phyloP scores from a whole-genome alignment of 116 monocot species.

The Posidonia oceanica region DNA sequence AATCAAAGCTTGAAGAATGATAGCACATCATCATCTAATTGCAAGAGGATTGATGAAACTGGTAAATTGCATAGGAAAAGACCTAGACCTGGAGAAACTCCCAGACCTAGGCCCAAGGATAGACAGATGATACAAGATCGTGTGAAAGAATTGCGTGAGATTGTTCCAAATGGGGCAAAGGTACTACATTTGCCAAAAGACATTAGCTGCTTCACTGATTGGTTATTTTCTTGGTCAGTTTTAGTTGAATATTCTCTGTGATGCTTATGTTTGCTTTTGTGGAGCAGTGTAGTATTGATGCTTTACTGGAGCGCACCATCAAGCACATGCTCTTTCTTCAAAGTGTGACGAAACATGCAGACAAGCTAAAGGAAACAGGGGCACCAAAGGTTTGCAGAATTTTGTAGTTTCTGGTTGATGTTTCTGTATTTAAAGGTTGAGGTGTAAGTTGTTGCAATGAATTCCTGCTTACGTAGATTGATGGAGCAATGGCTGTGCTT shows the following conservation, averaged over 20 bases:
- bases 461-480: neutral
- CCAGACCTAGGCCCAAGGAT: slow-evolving; percentile 90
- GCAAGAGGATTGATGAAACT: slow-evolving; percentile 31
- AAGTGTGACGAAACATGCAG: slow-evolving; percentile 84
- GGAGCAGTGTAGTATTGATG: slow-evolving; percentile 80
- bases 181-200: slow-evolving; percentile 15
- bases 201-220: neutral
- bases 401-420: slow-evolving; percentile 1
- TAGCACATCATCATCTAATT: slow-evolving; percentile 24
- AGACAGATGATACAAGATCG: slow-evolving; percentile 97
- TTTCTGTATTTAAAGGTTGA: neutral
- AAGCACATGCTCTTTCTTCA: slow-evolving; percentile 90
- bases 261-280: neutral
- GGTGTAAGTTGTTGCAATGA: neutral
- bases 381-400: slow-evolving; percentile 61
- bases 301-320: slow-evolving; percentile 69
- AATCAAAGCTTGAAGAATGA: slow-evolving; percentile 25
- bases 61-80: slow-evolving; percentile 62
- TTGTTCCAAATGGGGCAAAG: slow-evolving; percentile 94
- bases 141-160: slow-evolving; percentile 87
- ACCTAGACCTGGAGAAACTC: slow-evolving; percentile 67
- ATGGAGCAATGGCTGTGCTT: too few relatives aligned
- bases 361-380: slow-evolving; percentile 58
- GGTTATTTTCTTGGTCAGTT: neutral
- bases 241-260: neutral